These are phyloP conservation scores for Pyronema domesticum DNA, from an alignment of 495 filamentous ascomycete genomes.

Conservation along the genomic window DNA sequence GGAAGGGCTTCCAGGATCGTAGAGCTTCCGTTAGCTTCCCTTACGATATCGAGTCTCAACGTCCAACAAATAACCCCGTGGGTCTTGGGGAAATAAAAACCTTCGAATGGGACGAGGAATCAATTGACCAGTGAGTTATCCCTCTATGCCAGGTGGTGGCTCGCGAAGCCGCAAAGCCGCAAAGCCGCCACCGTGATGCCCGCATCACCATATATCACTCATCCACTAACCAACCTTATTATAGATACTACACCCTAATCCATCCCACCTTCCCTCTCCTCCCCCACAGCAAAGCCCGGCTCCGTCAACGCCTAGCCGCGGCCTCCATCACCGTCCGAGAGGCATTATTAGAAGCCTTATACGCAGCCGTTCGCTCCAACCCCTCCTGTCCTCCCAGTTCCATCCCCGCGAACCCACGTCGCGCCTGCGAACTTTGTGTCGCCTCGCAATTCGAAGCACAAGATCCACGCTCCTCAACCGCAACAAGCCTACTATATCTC, in stretches of 20 bases:
- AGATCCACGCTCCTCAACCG: constrained; percentile 26
- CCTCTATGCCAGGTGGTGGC: too few species aligned
- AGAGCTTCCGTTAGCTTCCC: constrained; percentile 22
- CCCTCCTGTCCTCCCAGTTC: constrained; percentile 28
- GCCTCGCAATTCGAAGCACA: constrained; percentile 36
- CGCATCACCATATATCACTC: neutral
- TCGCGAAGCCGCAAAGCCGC: too few species aligned
- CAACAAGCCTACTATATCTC: constrained; percentile 41
- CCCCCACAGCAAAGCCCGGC: constrained; percentile 43
- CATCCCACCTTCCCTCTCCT: constrained; percentile 62
- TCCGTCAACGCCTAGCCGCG: constrained; percentile 42
- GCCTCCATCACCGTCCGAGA: constrained; percentile 45
- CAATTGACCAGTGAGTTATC: constrained; percentile 22
- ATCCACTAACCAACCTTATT: neutral
- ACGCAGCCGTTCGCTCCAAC: constrained; percentile 40
- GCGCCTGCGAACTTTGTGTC: constrained; percentile 33
- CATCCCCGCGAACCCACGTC: constrained; percentile 27
- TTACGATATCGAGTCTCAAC: constrained; percentile 12
- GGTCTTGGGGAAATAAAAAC: constrained; percentile 10
- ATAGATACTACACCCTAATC: constrained; percentile 51
- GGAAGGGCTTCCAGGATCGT: constrained; percentile 20
- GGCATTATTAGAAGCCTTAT: constrained; percentile 53
- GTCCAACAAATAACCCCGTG: neutral
- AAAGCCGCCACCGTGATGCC: too few species aligned
- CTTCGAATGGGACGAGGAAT: constrained; percentile 24